Evolutionary conservation across 2,329 filamentous ascomycete genomes (phyloP).

Genomic region (Didymella sp.): DNA sequence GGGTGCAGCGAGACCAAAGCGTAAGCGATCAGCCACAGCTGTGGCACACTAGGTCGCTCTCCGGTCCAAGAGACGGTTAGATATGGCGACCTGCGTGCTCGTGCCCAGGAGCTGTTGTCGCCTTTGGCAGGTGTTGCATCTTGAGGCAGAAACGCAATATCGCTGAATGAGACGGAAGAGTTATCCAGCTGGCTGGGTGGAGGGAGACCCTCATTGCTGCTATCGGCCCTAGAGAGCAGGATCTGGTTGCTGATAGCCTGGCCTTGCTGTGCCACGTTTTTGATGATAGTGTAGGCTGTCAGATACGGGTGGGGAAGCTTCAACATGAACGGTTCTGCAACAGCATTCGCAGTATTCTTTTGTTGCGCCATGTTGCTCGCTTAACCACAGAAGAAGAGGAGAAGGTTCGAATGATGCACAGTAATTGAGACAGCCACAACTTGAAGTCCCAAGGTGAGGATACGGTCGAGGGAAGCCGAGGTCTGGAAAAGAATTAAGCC

Average conservation of each 20-base stretch:
- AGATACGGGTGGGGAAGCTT: conserved; percentile 50
- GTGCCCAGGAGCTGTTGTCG: conserved; percentile 53
- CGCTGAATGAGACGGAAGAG: conserved; percentile 39
- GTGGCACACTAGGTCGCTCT: conserved; percentile 52
- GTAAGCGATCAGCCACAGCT: conserved; percentile 58
- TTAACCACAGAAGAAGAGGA: conserved; percentile 1
- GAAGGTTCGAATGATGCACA: conserved; percentile 13
- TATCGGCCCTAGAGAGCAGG: conserved; percentile 26
- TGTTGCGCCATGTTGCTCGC: conserved; percentile 32
- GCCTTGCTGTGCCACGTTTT: conserved; percentile 30
- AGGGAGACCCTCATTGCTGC: conserved; percentile 28
- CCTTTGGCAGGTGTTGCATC: conserved; percentile 35
- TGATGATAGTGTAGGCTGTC: conserved; percentile 44
- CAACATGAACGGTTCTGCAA: conserved; percentile 35
- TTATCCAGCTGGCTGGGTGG: conserved; percentile 41
- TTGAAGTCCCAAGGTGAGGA: conserved; percentile 17
- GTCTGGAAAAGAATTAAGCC: conserved; percentile 25
- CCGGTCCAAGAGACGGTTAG: conserved; percentile 53
- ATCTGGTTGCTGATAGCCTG: conserved; percentile 34
- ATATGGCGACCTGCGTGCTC: conserved; percentile 54
- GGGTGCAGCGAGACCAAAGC: conserved; percentile 55
- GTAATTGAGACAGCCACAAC: conserved; percentile 13
- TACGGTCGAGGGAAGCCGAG: conserved; percentile 30
- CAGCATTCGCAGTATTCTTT: conserved; percentile 21
- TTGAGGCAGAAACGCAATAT: conserved; percentile 34